Evolutionary conservation across 208 protist genomes (phyloP), one percentile per base, ranked within the genome.

Genomic region (Wallacemonas rigidus): DNA sequence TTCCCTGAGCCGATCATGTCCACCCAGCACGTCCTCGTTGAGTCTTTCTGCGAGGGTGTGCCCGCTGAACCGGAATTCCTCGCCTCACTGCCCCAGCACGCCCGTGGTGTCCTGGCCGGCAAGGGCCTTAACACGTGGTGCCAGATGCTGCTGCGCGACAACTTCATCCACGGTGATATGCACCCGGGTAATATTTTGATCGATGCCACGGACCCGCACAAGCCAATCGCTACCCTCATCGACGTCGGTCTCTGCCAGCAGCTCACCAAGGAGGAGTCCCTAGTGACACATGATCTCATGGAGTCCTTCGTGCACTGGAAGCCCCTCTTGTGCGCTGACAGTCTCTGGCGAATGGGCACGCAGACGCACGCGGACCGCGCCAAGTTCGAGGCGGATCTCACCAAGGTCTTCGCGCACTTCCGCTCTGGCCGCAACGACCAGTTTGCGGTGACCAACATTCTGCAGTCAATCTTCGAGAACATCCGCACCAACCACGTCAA

Each of bases 101-200:
- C 89, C 9, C 87, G 93, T 12, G 88, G 93, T 36, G 86, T 87
- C 65, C 74, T 97, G 12, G 93, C 93, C 3, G 80, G 81, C 48
- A 94, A 92, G 58, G 93, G 93, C n/a, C 83, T 97, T 38, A 95
- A 97, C 79, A 85, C 92, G 53, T 97, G 91, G 89, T 96, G 89
- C 75, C 90, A 97, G 75, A 96, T 97, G 91, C 71, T 97, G 9
- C 77, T 97, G 53, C 88, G 86, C 38, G 94, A 97, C 71, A 95
- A 95, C 81, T 97, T 96, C 72, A 91, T 96, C 14, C 94, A 97
- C 77, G 94, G 91, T 9, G 94, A 97, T 61, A 94, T 97, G 92
- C 94, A 97, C 75, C 94, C 94, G 3, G 94, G 94, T 55, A 97
- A 97, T 80, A 95, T 97, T 54, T 72, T 97, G 35, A 95, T 97